These are phyloP conservation scores for Starmerella cellae DNA, from an alignment of 805 yeast species.

Conservation along the genomic window DNA sequence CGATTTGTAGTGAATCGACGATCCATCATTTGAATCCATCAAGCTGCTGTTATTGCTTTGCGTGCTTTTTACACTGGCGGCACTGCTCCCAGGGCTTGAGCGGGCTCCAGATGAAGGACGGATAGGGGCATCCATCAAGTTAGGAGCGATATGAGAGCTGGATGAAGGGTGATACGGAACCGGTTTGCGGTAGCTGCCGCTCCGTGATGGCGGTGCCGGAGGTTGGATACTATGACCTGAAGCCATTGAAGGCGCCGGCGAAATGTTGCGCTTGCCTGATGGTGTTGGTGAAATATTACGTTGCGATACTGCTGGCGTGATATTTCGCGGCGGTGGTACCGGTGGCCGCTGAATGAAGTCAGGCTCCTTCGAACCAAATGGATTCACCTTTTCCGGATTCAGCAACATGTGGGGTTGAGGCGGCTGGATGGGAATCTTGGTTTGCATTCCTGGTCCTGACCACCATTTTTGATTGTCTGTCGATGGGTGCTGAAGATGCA, in stretches of 20 bases:
- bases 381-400: conserved; percentile 56
- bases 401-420: conserved; percentile 36
- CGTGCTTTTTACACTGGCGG: conserved; percentile 6
- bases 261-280: background rate
- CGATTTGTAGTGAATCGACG: conserved; percentile 10
- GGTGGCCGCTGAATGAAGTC: conserved; percentile 34
- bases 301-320: background rate
- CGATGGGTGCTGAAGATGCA: conserved; percentile 76
- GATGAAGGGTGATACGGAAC: conserved; percentile 2
- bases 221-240: background rate
- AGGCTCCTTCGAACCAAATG: conserved; percentile 46
- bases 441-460: conserved; percentile 65
- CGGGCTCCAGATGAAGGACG: background rate
- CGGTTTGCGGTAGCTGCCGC: conserved; percentile 8
- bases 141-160: no score
- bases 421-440: conserved; percentile 46
- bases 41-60: conserved; percentile 3
- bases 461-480: conserved; percentile 81
- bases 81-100: no score
- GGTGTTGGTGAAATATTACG: background rate
- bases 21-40: conserved; percentile 9
- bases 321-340: conserved; percentile 6
- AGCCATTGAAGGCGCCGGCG: background rate
- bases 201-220: conserved; percentile 2
- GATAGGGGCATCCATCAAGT: conserved; percentile 14